Conservation (phyloP, 2,329 filamentous ascomycete genomes). For the Aspergillus awamori region DNA sequence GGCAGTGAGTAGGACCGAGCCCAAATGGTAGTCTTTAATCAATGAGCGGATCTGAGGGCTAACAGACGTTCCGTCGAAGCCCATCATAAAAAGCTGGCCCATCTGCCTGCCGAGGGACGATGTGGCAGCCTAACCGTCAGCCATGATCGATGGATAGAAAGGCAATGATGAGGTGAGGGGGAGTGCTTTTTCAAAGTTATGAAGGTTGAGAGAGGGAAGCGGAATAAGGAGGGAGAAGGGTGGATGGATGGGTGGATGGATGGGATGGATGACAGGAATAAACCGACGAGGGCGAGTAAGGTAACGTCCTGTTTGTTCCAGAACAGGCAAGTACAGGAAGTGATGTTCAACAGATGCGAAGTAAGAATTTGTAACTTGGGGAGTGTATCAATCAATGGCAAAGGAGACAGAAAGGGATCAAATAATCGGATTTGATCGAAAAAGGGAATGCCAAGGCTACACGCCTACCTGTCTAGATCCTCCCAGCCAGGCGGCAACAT, state of each 20-base stretch:
- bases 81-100: conserved; percentile 67
- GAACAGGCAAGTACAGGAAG: background rate
- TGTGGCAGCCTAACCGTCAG: conserved; percentile 63
- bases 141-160: conserved; percentile 21
- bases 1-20: conserved; percentile 72
- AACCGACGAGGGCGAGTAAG: background rate
- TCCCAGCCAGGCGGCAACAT: conserved; percentile 46
- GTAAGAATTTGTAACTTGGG: too few species aligned
- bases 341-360: background rate
- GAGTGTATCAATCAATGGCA: background rate
- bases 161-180: background rate
- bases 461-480: conserved; percentile 43
- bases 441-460: conserved; percentile 21
- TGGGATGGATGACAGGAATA: background rate
- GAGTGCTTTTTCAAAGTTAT: background rate
- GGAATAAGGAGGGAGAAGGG: background rate
- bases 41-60: conserved; percentile 65
- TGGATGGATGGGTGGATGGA: background rate
- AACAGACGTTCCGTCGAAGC: conserved; percentile 66
- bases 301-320: too few species aligned
- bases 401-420: background rate
- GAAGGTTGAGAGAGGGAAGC: background rate
- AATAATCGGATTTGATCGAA: background rate
- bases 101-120: conserved; percentile 65
- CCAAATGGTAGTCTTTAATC: conserved; percentile 73